phyloP scores from a whole-genome alignment of 2,329 filamentous ascomycete species.

The Ophiosphaerella narmari region DNA sequence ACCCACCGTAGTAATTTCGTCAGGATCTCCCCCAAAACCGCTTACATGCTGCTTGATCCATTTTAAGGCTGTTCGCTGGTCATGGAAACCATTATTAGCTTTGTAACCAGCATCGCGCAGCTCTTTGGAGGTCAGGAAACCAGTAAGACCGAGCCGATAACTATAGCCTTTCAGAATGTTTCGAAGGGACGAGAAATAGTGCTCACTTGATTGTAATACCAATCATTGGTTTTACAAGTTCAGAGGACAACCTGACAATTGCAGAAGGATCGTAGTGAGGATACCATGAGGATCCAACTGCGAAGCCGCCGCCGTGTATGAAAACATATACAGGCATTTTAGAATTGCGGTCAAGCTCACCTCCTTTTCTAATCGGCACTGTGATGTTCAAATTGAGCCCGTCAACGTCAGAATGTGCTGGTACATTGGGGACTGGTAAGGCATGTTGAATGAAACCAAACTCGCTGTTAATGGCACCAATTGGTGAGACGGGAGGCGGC shows the following conservation, averaged over 20 bases:
- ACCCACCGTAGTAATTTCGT: conserved; percentile 49
- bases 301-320: conserved; percentile 59
- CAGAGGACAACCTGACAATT: conserved; percentile 52
- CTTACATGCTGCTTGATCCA: conserved; percentile 46
- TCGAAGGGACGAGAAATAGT: conserved; percentile 40
- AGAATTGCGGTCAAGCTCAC: conserved; percentile 21
- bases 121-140: conserved; percentile 53
- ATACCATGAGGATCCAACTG: conserved; percentile 57
- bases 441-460: conserved; percentile 56
- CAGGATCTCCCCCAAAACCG: conserved; percentile 46
- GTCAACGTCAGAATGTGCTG: conserved; percentile 52
- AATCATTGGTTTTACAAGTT: conserved; percentile 54
- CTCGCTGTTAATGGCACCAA: conserved; percentile 52
- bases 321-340: conserved; percentile 58
- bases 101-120: conserved; percentile 50
- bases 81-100: conserved; percentile 41
- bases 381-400: conserved; percentile 60
- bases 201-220: conserved; percentile 52
- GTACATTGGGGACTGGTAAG: conserved; percentile 46
- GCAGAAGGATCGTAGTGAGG: conserved; percentile 56
- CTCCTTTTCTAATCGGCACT: conserved; percentile 42
- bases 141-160: conserved; percentile 38
- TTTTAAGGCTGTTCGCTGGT: conserved; percentile 43
- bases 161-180: conserved; percentile 14
- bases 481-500: conserved; percentile 45